Conservation (phyloP, 257 asterid species). For the Cynanchum wilfordii region DNA sequence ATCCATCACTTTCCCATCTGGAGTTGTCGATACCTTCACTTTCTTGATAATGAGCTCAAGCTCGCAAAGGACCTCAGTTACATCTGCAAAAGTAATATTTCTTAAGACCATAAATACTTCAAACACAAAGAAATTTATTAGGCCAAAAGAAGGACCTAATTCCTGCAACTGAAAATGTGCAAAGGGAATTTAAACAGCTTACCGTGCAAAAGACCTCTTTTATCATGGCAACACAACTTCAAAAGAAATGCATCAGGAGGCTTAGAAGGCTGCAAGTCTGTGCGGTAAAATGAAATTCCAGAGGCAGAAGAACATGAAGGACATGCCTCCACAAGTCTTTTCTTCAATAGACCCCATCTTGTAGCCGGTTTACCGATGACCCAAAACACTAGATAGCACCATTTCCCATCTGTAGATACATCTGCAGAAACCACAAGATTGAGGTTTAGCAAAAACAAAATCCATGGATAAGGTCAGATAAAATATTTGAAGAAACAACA, state of each 20-base stretch:
- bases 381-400: slow-evolving; percentile 94
- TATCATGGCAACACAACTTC: slow-evolving; percentile 57
- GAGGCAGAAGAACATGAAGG: slow-evolving; percentile 66
- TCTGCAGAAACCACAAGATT: slow-evolving; percentile 35
- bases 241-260: slow-evolving; percentile 82
- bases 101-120: slow-evolving; percentile 13
- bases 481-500: not conserved
- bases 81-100: slow-evolving; percentile 43
- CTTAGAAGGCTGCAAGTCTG: slow-evolving; percentile 53
- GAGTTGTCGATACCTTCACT: slow-evolving; percentile 89
- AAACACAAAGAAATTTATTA: not conserved
- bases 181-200: slow-evolving; percentile 4
- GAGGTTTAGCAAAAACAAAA: not conserved
- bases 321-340: slow-evolving; percentile 74
- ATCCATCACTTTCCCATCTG: slow-evolving; percentile 85
- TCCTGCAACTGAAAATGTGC: slow-evolving; percentile 1
- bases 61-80: slow-evolving; percentile 63
- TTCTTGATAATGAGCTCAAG: slow-evolving; percentile 71
- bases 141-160: slow-evolving; percentile 13
- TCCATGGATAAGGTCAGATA: not conserved
- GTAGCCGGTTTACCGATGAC: slow-evolving; percentile 55
- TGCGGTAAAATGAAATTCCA: slow-evolving; percentile 44
- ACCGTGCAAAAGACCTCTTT: slow-evolving; percentile 86
- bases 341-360: slow-evolving; percentile 72
- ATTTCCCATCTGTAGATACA: slow-evolving; percentile 85